phyloP scores from a whole-genome alignment of 2,329 filamentous ascomycete species.

The Colletotrichum paranaense region DNA sequence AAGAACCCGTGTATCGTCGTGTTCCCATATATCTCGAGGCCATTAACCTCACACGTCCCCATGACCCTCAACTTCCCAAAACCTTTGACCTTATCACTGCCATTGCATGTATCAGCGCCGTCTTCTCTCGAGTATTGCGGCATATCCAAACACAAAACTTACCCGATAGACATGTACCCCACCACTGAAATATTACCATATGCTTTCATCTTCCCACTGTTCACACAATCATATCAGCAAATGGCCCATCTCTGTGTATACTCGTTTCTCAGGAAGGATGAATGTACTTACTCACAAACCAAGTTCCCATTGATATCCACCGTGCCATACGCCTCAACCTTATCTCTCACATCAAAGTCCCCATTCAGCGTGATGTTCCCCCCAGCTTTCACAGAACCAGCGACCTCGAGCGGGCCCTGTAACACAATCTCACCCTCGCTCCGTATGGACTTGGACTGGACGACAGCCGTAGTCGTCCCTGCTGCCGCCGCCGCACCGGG shows the following conservation, averaged over 20 bases:
- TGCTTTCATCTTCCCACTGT: slow-evolving; percentile 56
- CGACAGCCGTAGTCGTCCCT: slow-evolving; percentile 9
- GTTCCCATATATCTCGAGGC: slow-evolving; percentile 60
- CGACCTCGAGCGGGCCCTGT: slow-evolving; percentile 58
- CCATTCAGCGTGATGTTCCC: slow-evolving; percentile 57
- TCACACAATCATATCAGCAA: background rate
- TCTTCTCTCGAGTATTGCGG: background rate
- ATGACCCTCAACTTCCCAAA: slow-evolving; percentile 58
- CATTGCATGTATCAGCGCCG: background rate
- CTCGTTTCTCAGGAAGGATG: too few species aligned
- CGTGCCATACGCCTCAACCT: slow-evolving; percentile 58
- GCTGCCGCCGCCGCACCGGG: slow-evolving; percentile 34
- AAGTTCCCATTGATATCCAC: slow-evolving; percentile 55
- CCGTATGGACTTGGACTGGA: slow-evolving; percentile 52
- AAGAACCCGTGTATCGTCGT: slow-evolving; percentile 57
- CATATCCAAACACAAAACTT: slow-evolving; percentile 32
- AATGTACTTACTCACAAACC: slow-evolving; percentile 54
- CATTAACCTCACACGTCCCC: slow-evolving; percentile 54
- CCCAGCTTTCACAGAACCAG: slow-evolving; percentile 58
- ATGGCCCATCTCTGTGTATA: too few species aligned
- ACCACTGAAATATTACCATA: slow-evolving; percentile 57
- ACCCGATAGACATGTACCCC: slow-evolving; percentile 53
- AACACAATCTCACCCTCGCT: slow-evolving; percentile 54
- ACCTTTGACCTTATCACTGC: slow-evolving; percentile 57
- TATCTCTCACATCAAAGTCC: slow-evolving; percentile 56